A percentile compares a stretch with the other conserved stretches of the same genome.
These are phyloP conservation scores for Phytopythium ostracodes DNA, from an alignment of 352 stramenopile genomes.

Conservation along the genomic window DNA sequence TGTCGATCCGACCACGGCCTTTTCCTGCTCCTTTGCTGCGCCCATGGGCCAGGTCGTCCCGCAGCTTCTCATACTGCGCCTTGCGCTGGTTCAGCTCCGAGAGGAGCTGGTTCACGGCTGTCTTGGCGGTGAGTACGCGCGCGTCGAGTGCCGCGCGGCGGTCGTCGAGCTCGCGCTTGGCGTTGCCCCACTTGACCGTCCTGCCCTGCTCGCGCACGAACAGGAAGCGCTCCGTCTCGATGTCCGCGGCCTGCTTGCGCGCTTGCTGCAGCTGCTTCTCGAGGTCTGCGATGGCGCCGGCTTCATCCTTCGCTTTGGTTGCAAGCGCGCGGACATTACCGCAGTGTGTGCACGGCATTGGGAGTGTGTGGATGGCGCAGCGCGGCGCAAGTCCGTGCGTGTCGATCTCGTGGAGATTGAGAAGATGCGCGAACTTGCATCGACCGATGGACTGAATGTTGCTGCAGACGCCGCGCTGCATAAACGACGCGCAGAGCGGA, in stretches of 20 bases:
- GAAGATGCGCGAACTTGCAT: constrained; percentile 57
- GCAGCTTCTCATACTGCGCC: constrained; percentile 14
- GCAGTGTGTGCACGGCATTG: constrained; percentile 58
- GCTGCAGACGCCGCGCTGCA: constrained; percentile 37
- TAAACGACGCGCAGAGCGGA: constrained; percentile 50
- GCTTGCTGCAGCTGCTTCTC: constrained; percentile 27
- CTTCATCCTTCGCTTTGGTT: constrained; percentile 15
- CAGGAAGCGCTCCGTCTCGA: constrained; percentile 41
- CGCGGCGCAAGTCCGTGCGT: constrained; percentile 29
- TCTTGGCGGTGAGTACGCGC: constrained; percentile 10
- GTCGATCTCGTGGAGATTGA: constrained; percentile 50
- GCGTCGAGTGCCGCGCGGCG: constrained; percentile 30
- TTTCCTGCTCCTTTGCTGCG: constrained; percentile 46
- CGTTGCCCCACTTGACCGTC: constrained; percentile 50
- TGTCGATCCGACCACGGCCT: constrained; percentile 23
- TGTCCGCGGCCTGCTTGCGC: constrained; percentile 36
- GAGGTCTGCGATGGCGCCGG: constrained; percentile 16
- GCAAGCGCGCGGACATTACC: constrained; percentile 27
- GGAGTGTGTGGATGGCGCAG: constrained; percentile 49
- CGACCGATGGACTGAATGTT: constrained; percentile 61
- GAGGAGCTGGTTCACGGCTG: constrained; percentile 6
- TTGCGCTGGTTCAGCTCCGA: constrained; percentile 16
- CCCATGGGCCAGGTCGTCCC: constrained; percentile 23
- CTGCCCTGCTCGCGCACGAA: constrained; percentile 43
- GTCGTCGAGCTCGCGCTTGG: constrained; percentile 43